Evolutionary conservation across 1,284 basidiomycete species (phyloP), one percentile per base, ranked within the genome.

Genomic region (Cryptococcus sp.): DNA sequence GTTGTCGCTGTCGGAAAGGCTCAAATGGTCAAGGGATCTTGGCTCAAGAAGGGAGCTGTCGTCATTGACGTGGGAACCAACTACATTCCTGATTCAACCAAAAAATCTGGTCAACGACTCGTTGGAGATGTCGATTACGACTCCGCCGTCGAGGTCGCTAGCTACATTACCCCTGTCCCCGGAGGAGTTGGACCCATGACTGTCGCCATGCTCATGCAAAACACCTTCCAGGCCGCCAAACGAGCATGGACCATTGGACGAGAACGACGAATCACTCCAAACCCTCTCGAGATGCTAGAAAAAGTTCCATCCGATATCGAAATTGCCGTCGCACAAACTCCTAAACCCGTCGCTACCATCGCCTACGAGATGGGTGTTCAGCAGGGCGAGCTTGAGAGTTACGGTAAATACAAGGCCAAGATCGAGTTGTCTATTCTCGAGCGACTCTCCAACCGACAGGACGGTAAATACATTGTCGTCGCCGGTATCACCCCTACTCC

Each of bases 131-230:
- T 98, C 53, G 86, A 97, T 66, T 98, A 84, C 70, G 80, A 81
- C 4, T 82, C 85, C 13, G 94, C 90, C 31, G 78, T 82, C 46
- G 72, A 80, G 51, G 84, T 88, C 56, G 94, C 93, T 7, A 86
- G 87, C 3, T 79, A 86, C 74, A 97, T 99, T 70, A 99, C 96
- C 0, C 96, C 96, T 41, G 96, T 99, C 16, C 96, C 96, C 0
- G 92, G 92, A 70, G 96, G 96, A 59, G 96, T 99, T 50, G 96
- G 96, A 21, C 96, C 96, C 25, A 97, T 98, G 94, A 99, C 96
- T 9, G 96, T 99, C 55, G 96, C 96, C 40, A 83, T 98, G 81
- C 85, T 99, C 61, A 98, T 98, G 94, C 83, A 86, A 69, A 99
- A 98, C 78, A 94, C 94, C 0, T 79, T 92, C 60, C 78, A 81